Conservation (phyloP, 2,329 filamentous ascomycete species). For the Nemania diffusa region DNA sequence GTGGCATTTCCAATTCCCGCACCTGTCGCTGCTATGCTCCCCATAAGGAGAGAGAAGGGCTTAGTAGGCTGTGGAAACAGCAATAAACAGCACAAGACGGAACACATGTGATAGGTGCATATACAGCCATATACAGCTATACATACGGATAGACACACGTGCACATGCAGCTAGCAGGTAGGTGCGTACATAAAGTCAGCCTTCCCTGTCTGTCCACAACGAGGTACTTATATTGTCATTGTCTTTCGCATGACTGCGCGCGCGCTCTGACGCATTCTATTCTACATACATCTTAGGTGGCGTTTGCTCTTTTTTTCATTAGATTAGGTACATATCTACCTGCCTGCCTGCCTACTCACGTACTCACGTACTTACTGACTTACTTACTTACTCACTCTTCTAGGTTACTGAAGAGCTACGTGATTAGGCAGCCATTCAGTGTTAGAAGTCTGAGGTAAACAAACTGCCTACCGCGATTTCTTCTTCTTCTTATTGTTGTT, state of each 20-base stretch:
- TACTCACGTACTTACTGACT: no score
- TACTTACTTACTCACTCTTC: no score
- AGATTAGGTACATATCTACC: no score
- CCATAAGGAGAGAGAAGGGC: no score
- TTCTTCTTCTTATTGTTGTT: background rate
- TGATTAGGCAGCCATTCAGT: background rate
- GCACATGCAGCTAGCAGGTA: background rate
- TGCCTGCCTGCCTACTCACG: no score
- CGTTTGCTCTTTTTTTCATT: background rate
- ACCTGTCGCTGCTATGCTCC: no score
- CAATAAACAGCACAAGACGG: background rate
- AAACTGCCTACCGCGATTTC: background rate
- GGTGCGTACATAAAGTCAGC: background rate
- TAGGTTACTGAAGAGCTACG: background rate
- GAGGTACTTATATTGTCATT: background rate
- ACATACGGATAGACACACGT: no score
- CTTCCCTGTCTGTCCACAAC: background rate
- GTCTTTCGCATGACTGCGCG: background rate
- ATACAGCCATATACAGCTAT: background rate
- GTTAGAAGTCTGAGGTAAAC: background rate
- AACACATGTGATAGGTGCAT: background rate
- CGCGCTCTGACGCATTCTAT: background rate
- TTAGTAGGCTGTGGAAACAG: background rate
- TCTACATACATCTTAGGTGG: background rate
- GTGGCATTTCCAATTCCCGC: background rate